phyloP scores from a whole-genome alignment of 2,329 filamentous ascomycete species.

The Leptoxyphium fumago region DNA sequence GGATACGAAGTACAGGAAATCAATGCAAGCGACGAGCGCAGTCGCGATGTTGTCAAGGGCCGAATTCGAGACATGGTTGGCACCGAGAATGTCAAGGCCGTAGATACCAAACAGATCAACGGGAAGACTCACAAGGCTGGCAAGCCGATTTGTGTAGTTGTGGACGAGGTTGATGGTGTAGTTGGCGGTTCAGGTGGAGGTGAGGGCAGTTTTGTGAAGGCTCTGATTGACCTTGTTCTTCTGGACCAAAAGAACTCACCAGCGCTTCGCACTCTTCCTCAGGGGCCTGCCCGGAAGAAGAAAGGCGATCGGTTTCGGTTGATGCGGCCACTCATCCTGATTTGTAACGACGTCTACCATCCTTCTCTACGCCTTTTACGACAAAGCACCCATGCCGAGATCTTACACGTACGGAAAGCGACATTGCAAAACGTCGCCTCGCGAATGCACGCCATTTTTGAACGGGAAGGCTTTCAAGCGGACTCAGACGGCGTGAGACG shows the following conservation, averaged over 20 bases:
- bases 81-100: constrained; percentile 78
- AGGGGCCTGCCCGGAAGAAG: constrained; percentile 37
- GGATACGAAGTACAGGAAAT: constrained; percentile 96
- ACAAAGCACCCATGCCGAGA: constrained; percentile 72
- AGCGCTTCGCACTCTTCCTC: constrained; percentile 17
- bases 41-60: constrained; percentile 74
- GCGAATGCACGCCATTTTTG: constrained; percentile 70
- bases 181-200: constrained; percentile 63
- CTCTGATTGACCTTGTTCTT: constrained; percentile 76
- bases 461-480: constrained; percentile 74
- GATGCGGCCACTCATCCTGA: constrained; percentile 75
- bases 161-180: constrained; percentile 94
- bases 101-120: constrained; percentile 37
- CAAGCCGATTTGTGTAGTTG: constrained; percentile 79
- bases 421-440: constrained; percentile 71
- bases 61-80: constrained; percentile 82
- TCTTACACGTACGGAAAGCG: constrained; percentile 83
- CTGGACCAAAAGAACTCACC: constrained; percentile 69
- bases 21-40: constrained; percentile 93
- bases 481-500: constrained; percentile 81
- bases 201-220: constrained; percentile 91
- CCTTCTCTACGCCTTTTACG: constrained; percentile 72
- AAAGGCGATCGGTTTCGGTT: constrained; percentile 79
- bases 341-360: constrained; percentile 96
- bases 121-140: constrained; percentile 56